Evolutionary conservation across 441 rosid genomes (phyloP), one percentile per base, ranked within the genome.

Genomic region (Isatis lusitanica): DNA sequence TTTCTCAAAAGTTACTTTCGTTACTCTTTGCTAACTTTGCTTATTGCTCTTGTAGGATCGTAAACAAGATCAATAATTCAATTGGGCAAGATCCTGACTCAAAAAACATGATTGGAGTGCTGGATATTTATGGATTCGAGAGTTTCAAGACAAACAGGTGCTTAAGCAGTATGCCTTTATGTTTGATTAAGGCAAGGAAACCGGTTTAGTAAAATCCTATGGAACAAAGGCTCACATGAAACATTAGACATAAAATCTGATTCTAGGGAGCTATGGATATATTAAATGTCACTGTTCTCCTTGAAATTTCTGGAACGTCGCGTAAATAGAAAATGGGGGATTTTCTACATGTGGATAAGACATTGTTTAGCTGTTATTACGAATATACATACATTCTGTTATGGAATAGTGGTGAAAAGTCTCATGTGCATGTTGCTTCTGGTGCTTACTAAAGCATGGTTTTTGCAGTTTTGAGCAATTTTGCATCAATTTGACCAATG

Each of bases 401-500:
- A 55, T 64, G 70, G 71, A 51, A 9, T 36, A 43, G 59, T 57
- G 66, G 52, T 57, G 24, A 47, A 44, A 38, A 12, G 9, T 66
- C 12, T 57, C 43, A 46, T 26, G 21, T 74, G 43, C 17, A 35
- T 53, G 62, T 56, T 74, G 51, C 71, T 55, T 55, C 55, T 74
- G 60, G 48, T 66, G 53, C 67, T 58, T 58, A 74, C 68, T 51
- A 30, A 43, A 63, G 79, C 46, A 17, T 55, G 30, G 8, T 47
- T 71, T 81, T 78, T 69, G 73, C 81, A 78, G 82, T 83, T 94
- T 94, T 84, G 98, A 94, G 85, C 98, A 94, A 77, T 94, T 94
- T 74, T 94, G 99, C 80, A 94, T 94, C 83, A 94, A 94, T 82
- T 86, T 94, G 86, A 91, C 99, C 5, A 94, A 94, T 81, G 99